These are phyloP conservation scores for Leishmania aethiopica DNA, from an alignment of 208 protist genomes.

Conservation along the genomic window DNA sequence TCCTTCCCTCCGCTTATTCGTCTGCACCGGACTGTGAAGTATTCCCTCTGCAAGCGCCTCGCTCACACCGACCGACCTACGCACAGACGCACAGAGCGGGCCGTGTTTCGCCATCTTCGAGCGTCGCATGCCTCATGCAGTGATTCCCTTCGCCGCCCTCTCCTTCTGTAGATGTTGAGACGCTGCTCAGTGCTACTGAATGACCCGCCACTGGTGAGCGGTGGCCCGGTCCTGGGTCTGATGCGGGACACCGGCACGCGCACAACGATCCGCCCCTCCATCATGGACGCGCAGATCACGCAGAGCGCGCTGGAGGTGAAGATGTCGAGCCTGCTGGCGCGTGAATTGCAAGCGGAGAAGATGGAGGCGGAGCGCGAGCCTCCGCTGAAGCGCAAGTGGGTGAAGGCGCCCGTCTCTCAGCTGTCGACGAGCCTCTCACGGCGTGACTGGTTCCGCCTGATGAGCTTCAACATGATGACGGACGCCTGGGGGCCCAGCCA, in stretches of 20 bases:
- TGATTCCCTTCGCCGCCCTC: neutral
- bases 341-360: conserved; percentile 26
- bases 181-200: conserved; percentile 10
- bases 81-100: neutral
- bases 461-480: conserved; percentile 87
- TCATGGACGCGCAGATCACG: conserved; percentile 41
- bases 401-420: conserved; percentile 58
- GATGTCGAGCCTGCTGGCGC: conserved; percentile 39
- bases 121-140: neutral
- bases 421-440: conserved; percentile 66
- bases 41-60: neutral
- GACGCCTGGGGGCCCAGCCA: conserved; percentile 49
- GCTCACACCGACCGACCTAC: neutral
- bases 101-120: neutral
- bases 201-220: conserved; percentile 7
- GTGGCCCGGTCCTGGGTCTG: conserved; percentile 14
- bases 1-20: neutral
- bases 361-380: conserved; percentile 31
- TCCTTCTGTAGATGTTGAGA: conserved; percentile 12
- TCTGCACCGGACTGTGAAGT: neutral
- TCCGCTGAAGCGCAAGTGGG: conserved; percentile 62
- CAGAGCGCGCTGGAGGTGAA: conserved; percentile 41
- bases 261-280: conserved; percentile 42
- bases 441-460: conserved; percentile 86
- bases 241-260: neutral